Base-by-base conservation (phyloP, 2,329 filamentous ascomycete genomes). In the Paecilomyces sp. region DNA sequence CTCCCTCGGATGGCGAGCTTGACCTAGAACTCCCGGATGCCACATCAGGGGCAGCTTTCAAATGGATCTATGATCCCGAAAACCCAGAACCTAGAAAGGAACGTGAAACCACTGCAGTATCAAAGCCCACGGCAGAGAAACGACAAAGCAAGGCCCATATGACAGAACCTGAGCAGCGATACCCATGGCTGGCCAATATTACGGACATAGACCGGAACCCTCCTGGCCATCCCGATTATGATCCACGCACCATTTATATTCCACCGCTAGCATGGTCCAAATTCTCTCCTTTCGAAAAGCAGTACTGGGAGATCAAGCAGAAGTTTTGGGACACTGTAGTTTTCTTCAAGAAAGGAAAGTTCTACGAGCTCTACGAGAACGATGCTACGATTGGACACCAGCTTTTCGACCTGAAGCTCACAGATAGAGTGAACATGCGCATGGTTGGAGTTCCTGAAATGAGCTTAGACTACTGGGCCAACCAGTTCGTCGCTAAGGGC, bases 261-360 rank as follows among this genome's bases (percentile, higher is more conserved):
- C 94, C 94, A 0, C 89, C 91, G 0, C 71, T 81, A 34, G 91
- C 91, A 0, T 96, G 88, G 87, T 77, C 78, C 31, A 88, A 89
- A 28, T 97, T 99, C 71, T 95, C 92, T 0, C 85, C 93, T 0
- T 99, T 99, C 65, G 94, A 99, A 76, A 95, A 92, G 74, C 94
- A 99, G 72, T 99, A 99, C 74, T 99, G 94, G 94, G 91, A 96
- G 69, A 97, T 99, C 75, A 99, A 99, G 78, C 90, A 92, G 74
- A 97, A 97, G 67, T 90, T 95, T 65, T 97, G 91, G 90, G 92
- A 97, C 65, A 97, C 92, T 0, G 88, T 99, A 54, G 93, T 99
- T 15, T 99, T 99, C 77, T 99, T 99, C 86, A 99, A 97, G 77
- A 99, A 99, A 80, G 94, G 94, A 69, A 99, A 99, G 69, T 99